Evolutionary conservation across 208 protist species (phyloP).

Genomic region (Porcisia deanei): DNA sequence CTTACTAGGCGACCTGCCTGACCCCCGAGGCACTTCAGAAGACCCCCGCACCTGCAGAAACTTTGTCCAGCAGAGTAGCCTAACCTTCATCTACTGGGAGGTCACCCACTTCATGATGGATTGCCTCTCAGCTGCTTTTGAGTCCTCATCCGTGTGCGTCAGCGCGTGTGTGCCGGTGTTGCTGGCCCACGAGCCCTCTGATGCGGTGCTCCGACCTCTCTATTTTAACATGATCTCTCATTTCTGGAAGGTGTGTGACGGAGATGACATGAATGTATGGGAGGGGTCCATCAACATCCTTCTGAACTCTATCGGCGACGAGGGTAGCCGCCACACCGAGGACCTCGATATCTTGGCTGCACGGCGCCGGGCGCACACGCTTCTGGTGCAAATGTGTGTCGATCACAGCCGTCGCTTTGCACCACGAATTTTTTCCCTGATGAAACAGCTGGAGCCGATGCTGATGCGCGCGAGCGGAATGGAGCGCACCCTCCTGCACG

Average conservation of each 20-base stretch:
- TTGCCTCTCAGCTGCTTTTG: constrained; percentile 64
- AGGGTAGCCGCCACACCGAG: neutral
- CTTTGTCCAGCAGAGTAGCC: constrained; percentile 74
- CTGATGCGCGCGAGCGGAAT: constrained; percentile 34
- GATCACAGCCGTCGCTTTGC: constrained; percentile 31
- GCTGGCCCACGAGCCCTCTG: constrained; percentile 38
- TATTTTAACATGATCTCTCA: constrained; percentile 83
- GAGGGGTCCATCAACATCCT: constrained; percentile 59
- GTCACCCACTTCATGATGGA: constrained; percentile 70
- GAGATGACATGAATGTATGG: constrained; percentile 57
- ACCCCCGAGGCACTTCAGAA: constrained; percentile 41
- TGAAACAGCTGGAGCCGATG: constrained; percentile 50
- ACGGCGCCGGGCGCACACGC: constrained; percentile 56
- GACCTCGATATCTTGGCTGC: constrained; percentile 45
- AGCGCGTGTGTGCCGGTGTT: constrained; percentile 50
- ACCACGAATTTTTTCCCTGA: constrained; percentile 21
- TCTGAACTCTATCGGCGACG: constrained; percentile 47
- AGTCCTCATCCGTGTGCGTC: constrained; percentile 42
- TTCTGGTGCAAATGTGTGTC: constrained; percentile 43
- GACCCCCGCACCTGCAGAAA: constrained; percentile 66
- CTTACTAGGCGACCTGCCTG: constrained; percentile 43
- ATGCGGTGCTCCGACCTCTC: constrained; percentile 78
- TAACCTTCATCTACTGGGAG: constrained; percentile 76
- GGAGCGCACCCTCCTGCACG: constrained; percentile 69
- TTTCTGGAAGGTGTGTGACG: constrained; percentile 71